Evolutionary conservation across 805 yeast genomes (phyloP).

Genomic region (Candida yuanshanica): DNA sequence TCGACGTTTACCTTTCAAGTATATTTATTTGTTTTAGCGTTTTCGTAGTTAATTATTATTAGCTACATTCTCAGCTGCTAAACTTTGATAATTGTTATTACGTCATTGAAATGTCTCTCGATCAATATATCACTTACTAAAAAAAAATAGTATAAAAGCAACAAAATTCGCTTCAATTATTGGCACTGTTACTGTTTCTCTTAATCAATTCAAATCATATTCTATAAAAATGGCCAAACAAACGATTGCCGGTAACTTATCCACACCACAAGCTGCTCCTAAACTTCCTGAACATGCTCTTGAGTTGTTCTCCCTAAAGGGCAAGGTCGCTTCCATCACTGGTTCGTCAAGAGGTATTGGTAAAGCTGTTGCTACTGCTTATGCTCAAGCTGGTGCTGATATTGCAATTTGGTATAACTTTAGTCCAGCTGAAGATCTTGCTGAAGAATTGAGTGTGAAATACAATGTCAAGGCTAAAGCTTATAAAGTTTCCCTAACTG

Average conservation of each 20-base stretch:
- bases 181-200: not conserved
- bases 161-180: not conserved
- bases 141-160: conserved; percentile 4
- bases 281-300: conserved; percentile 44
- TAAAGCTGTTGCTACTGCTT: conserved; percentile 74
- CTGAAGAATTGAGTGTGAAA: conserved; percentile 52
- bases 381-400: conserved; percentile 86
- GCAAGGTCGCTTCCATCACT: conserved; percentile 78
- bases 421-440: conserved; percentile 24
- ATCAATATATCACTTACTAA: too few relatives aligned
- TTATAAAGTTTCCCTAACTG: conserved; percentile 31
- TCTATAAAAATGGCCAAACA: conserved; percentile 2
- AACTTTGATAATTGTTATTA: not conserved
- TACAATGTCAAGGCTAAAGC: conserved; percentile 65
- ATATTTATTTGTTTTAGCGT: too few relatives aligned
- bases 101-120: not conserved
- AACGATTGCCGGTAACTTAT: conserved; percentile 21
- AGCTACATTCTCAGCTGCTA: too few relatives aligned
- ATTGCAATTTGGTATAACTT: conserved; percentile 43
- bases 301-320: conserved; percentile 73
- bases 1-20: too few relatives aligned
- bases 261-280: conserved; percentile 48
- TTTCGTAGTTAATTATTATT: too few relatives aligned
- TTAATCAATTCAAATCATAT: not conserved
- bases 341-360: conserved; percentile 89